Evolutionary conservation across 1,139 yeast genomes (phyloP), one percentile per base, ranked within the genome.

Genomic region (Hansenula anomala): DNA sequence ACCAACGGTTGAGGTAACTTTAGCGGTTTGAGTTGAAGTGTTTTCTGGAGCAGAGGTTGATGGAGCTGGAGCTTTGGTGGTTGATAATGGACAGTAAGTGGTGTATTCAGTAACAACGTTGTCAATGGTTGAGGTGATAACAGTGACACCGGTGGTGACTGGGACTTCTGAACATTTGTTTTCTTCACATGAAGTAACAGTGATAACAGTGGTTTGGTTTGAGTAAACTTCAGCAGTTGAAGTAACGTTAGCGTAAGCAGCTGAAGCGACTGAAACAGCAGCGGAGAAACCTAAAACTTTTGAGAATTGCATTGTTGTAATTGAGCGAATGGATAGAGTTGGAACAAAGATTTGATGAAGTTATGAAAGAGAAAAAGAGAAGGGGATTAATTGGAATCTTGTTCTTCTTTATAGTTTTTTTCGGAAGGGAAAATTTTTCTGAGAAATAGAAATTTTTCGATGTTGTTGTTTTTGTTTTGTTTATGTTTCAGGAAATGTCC

Each of bases 161-260:
- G 69, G 59, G 31, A 56, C 49, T 33, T 55, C 58, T 18, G 64
- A 40, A 52, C 75, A 69, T 34, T 50, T 57, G 47, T 62, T 47
- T 43, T 63, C 63, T 13, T 55, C 44, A 60, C 77, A 71, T 38
- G 74, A 65, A 43, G 79, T 73, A 54, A 69, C 56, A 44, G 75
- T 69, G 51, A 69, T 54, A 28, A 55, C 54, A 28, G 61, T 56
- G 48, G 60, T 52, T 39, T 47, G 27, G 46, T 46, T 41, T 22
- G 38, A 29, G 39, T 20, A 34, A 24, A 39, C 52, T 32, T 41
- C 46, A 34, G 45, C 49, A 26, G 49, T 36, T 15, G 58, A 42
- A 42, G 58, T 45, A 38, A 43, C 37, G 54, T 48, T 52, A 50
- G 41, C 51, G 53, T 42, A 49, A 35, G 42, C 47, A 39, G 56